A percentile compares a stretch with the other conserved stretches of the same genome.
Conservation (phyloP, 352 stramenopile genomes). For the Phytophthora tentaculata region DNA sequence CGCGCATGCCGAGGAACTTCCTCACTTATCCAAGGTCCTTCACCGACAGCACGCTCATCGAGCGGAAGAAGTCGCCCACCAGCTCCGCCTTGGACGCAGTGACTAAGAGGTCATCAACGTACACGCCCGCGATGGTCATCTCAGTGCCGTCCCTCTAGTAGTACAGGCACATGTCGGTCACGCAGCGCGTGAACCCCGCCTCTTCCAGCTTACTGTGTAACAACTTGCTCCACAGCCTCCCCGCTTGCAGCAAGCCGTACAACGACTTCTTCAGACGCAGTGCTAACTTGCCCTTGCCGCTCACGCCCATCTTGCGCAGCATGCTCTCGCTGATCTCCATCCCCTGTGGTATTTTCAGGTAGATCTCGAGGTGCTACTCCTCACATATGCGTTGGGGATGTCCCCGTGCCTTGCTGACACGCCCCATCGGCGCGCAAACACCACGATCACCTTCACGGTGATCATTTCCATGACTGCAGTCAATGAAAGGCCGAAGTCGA, state of each 20-base stretch:
- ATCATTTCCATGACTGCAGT: background rate
- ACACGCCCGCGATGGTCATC: conserved; percentile 20
- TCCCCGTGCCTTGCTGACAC: background rate
- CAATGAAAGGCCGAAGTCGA: background rate
- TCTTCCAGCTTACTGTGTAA: background rate
- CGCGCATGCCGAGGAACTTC: conserved; percentile 42
- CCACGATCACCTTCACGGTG: background rate
- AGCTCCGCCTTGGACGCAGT: conserved; percentile 7
- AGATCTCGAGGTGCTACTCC: background rate
- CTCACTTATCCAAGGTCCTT: conserved; percentile 34
- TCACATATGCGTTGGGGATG: background rate
- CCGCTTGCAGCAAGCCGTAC: background rate
- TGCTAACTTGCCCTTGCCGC: background rate
- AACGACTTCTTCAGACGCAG: no score
- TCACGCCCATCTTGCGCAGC: background rate
- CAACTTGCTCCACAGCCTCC: background rate
- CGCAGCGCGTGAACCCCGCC: background rate
- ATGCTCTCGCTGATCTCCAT: background rate
- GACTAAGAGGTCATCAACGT: conserved; percentile 45
- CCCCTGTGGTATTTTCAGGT: no score
- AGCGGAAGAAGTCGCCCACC: conserved; percentile 11
- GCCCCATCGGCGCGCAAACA: no score
- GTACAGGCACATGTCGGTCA: background rate
- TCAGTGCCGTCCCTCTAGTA: background rate
- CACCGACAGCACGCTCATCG: conserved; percentile 22